A percentile compares a stretch with the other conserved stretches of the same genome.
These are phyloP conservation scores for Amauroascus niger DNA, from an alignment of 2,329 filamentous ascomycete species.

Conservation along the genomic window DNA sequence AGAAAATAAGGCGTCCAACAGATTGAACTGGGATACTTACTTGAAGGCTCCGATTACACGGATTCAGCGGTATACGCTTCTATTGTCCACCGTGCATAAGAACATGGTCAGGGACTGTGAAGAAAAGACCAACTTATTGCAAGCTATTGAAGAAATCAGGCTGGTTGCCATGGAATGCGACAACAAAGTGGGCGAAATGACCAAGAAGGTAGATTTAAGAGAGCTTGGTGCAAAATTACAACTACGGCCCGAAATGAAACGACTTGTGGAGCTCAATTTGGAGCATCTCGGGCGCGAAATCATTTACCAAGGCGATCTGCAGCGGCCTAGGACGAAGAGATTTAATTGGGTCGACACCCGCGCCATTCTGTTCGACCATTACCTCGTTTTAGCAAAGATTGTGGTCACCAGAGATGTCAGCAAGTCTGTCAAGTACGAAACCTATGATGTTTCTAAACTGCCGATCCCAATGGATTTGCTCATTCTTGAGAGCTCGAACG, in stretches of 20 bases:
- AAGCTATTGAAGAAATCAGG: conserved; percentile 86
- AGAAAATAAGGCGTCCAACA: conserved; percentile 66
- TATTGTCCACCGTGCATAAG: conserved; percentile 73
- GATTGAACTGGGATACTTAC: conserved; percentile 88
- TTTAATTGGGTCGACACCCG: conserved; percentile 93
- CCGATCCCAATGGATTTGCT: conserved; percentile 95
- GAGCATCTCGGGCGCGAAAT: conserved; percentile 89
- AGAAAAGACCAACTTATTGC: conserved; percentile 73
- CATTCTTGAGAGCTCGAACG: conserved; percentile 82
- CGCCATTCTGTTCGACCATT: conserved; percentile 90
- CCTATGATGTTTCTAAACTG: conserved; percentile 87
- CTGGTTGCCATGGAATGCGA: conserved; percentile 84
- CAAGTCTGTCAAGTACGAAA: conserved; percentile 63
- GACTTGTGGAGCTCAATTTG: conserved; percentile 70
- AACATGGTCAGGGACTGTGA: conserved; percentile 76
- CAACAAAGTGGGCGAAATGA: conserved; percentile 80
- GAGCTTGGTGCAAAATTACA: conserved; percentile 77
- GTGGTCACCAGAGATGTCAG: conserved; percentile 58
- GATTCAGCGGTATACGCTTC: conserved; percentile 77
- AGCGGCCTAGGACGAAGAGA: conserved; percentile 75
- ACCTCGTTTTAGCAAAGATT: conserved; percentile 80
- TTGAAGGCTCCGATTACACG: conserved; percentile 88
- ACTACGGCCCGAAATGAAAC: conserved; percentile 76
- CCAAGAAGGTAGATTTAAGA: conserved; percentile 78
- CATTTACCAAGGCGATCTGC: conserved; percentile 78